These are phyloP conservation scores for Brassica carinata DNA, from an alignment of 345 rosid species.

Conservation along the genomic window DNA sequence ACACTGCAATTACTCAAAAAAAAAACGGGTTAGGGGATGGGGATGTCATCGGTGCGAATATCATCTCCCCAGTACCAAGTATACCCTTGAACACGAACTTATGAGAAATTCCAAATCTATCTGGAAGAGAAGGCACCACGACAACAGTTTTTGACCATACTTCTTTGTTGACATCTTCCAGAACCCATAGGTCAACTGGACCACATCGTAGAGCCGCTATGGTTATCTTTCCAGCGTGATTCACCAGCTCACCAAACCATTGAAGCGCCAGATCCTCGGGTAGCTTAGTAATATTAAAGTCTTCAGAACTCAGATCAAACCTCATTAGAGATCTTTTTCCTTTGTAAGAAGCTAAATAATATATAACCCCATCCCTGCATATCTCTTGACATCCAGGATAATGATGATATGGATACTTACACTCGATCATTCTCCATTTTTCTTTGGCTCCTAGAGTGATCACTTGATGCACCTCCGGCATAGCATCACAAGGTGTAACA, in stretches of 20 bases:
- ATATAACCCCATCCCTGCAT: not conserved
- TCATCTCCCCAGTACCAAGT: conserved; percentile 1
- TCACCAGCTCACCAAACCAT: too few species aligned
- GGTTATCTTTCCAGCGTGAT: too few species aligned
- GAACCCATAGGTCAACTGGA: not conserved
- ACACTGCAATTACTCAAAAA: too few species aligned
- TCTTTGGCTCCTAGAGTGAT: not conserved
- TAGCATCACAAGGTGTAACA: too few species aligned
- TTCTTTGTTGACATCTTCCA: not conserved
- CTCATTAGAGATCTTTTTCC: not conserved
- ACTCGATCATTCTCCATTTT: not conserved
- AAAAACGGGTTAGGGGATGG: not conserved
- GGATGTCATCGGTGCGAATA: not conserved
- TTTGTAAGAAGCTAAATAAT: not conserved
- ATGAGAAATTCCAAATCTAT: not conserved
- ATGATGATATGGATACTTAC: not conserved
- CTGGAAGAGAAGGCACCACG: not conserved
- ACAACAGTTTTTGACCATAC: not conserved
- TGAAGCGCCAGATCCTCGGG: too few species aligned
- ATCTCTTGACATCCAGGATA: not conserved
- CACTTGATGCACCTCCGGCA: too few species aligned
- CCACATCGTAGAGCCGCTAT: not conserved
- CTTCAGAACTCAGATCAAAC: not conserved
- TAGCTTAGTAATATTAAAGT: too few species aligned
- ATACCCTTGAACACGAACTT: not conserved